Percentiles rank a stretch among this genome's conserved stretches.
Evolutionary conservation across 2,329 filamentous ascomycete genomes (phyloP).

Genomic region (Huntiella abstrusa): DNA sequence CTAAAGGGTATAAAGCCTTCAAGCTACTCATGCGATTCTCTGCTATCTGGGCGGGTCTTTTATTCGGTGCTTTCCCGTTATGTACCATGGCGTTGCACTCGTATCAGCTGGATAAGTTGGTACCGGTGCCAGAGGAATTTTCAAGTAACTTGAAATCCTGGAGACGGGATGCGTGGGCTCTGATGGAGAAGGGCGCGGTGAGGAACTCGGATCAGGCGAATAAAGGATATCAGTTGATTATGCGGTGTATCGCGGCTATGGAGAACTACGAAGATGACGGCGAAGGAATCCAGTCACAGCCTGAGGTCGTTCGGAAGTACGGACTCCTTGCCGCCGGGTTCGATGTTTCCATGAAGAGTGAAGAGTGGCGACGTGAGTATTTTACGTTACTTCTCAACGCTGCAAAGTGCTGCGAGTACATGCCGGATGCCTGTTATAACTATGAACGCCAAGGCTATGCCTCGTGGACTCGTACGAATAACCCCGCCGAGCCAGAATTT

Average conservation of each 20-base stretch:
- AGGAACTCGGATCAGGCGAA: constrained; percentile 1
- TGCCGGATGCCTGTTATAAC: constrained; percentile 54
- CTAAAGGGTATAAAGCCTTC: too few relatives aligned
- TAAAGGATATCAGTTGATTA: constrained; percentile 1
- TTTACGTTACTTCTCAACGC: constrained; percentile 63
- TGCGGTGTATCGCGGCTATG: constrained; percentile 5
- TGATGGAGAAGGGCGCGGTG: constrained; percentile 6
- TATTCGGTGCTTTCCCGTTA: constrained; percentile 2
- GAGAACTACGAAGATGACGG: constrained; percentile 9
- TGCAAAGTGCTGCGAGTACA: constrained; percentile 57
- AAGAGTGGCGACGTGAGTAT: constrained; percentile 74
- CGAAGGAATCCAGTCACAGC: constrained; percentile 8
- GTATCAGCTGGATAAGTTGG: constrained; percentile 7
- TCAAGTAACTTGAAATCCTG: neutral
- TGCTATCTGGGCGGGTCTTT: constrained; percentile 7
- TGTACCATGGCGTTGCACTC: constrained; percentile 4
- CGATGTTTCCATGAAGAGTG: constrained; percentile 57
- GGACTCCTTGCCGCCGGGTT: constrained; percentile 21
- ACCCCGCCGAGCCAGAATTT: constrained; percentile 24
- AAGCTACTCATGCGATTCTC: constrained; percentile 25
- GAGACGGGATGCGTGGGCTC: constrained; percentile 5
- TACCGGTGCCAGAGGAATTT: constrained; percentile 10
- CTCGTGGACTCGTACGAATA: constrained; percentile 13
- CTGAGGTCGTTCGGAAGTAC: constrained; percentile 4
- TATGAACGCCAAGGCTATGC: constrained; percentile 47